Evolutionary conservation across 768 basidiomycete species (phyloP), one percentile per base, ranked within the genome.

Genomic region (Hysterangium stoloniferum): DNA sequence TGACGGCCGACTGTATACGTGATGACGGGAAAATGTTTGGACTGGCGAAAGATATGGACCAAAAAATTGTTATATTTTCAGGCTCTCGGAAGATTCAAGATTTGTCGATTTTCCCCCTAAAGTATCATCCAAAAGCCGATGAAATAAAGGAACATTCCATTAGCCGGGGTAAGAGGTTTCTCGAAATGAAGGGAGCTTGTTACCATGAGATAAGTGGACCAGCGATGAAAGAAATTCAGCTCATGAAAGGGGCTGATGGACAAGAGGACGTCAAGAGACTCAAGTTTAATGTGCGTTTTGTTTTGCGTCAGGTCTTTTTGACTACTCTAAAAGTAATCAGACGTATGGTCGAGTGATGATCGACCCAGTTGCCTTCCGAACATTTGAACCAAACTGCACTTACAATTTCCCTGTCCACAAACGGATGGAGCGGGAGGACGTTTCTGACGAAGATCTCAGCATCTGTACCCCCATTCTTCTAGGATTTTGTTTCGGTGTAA

Each of bases 321-420:
- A n/a, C n/a, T n/a, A n/a, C n/a, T n/a, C n/a, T n/a, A n/a, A n/a
- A n/a, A n/a, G n/a, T n/a, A n/a, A n/a, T n/a, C 40, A 62, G 61
- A 53, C 54, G 15, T 50, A 58, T 24, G 62, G 62, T 27, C 59
- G 64, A 7, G 57, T 62, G 12, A 64, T 65, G 62, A 62, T 64
- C 27, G 55, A 60, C 48, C 57, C 62, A 8, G 36, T 43, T 20
- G 48, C 63, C 3, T 66, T 60, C 53, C 52, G 58, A 4, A 33
- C 45, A 17, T 63, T 60, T 49, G 42, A 62, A 34, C 58, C 59
- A 4, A 55, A 61, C 29, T 52, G 42, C 22, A 32, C 43, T 2
- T 56, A 41, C 48, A 63, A 63, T 46, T 38, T 48, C 33, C 4
- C 20, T 1, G 58, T 66, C 17, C 42, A 49, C 40, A 41, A 52